phyloP scores from a whole-genome alignment of 768 basidiomycete species.

The Suillus americanus region DNA sequence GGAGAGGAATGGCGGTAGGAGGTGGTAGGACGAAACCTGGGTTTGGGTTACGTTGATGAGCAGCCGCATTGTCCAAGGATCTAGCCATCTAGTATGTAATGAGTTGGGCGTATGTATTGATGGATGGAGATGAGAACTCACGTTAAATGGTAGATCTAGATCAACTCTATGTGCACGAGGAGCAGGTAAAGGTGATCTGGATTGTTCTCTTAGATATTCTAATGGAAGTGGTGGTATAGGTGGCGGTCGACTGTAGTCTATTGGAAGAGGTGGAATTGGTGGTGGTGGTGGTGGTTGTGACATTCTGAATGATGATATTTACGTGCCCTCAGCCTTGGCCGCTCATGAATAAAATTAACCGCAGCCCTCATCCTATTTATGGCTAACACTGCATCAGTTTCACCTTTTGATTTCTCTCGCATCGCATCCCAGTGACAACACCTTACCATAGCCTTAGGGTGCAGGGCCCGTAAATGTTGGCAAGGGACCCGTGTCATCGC shows the following conservation, averaged over 20 bases:
- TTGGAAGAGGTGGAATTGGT: too few species aligned
- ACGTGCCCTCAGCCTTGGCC: too few species aligned
- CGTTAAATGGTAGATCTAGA: conserved; percentile 61
- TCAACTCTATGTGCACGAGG: conserved; percentile 66
- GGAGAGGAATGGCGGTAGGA: conserved; percentile 19
- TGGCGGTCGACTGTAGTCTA: conserved; percentile 28
- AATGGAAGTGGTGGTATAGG: conserved; percentile 53
- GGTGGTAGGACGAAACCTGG: conserved; percentile 13
- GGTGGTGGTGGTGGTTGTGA: too few species aligned
- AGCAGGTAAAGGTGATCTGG: conserved; percentile 54
- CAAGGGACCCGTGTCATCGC: too few species aligned
- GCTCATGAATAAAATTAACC: too few species aligned
- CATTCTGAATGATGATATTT: too few species aligned
- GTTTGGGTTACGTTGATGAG: conserved; percentile 17
- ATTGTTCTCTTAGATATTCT: conserved; percentile 28
- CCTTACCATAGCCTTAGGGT: too few species aligned
- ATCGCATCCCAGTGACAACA: too few species aligned
- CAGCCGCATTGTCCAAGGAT: conserved; percentile 55
- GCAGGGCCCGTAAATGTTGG: too few species aligned
- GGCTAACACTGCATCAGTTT: too few species aligned
- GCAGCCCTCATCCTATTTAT: too few species aligned
- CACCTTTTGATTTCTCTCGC: too few species aligned
- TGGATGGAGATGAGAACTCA: conserved; percentile 31
- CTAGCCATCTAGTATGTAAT: conserved; percentile 57
- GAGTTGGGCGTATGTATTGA: background rate